Evolutionary conservation across 768 basidiomycete species (phyloP).

Genomic region (Leccinum rimulosum): DNA sequence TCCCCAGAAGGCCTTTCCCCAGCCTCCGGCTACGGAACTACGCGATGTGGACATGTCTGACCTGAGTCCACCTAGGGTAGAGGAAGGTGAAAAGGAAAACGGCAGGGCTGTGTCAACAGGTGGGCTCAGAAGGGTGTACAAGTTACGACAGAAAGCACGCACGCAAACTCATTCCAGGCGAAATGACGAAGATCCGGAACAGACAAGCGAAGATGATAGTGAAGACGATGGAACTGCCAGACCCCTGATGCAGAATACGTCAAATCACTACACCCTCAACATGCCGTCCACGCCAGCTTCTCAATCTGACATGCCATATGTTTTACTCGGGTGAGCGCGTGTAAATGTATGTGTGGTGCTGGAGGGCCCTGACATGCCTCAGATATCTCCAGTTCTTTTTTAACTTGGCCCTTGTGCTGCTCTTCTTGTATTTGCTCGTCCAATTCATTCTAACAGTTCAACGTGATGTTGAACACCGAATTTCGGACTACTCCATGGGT

Average conservation of each 20-base stretch:
- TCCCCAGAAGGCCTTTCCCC: slow-evolving; percentile 57
- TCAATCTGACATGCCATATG: slow-evolving; percentile 70
- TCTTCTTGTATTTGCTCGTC: slow-evolving; percentile 81
- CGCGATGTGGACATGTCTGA: slow-evolving; percentile 78
- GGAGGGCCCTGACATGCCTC: slow-evolving; percentile 15
- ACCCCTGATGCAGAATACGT: slow-evolving; percentile 53
- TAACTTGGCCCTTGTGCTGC: slow-evolving; percentile 77
- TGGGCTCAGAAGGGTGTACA: slow-evolving; percentile 63
- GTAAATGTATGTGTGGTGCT: slow-evolving; percentile 6
- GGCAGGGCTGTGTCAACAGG: slow-evolving; percentile 60
- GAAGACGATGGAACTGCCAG: slow-evolving; percentile 43
- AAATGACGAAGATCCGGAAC: slow-evolving; percentile 29
- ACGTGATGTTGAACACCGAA: slow-evolving; percentile 83
- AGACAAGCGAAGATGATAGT: slow-evolving; percentile 45
- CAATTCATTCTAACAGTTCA: slow-evolving; percentile 90
- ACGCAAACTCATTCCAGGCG: slow-evolving; percentile 26
- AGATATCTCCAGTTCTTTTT: slow-evolving; percentile 96
- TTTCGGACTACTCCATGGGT: slow-evolving; percentile 90
- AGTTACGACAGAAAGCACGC: slow-evolving; percentile 52
- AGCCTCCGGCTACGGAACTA: slow-evolving; percentile 42
- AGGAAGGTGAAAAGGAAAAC: slow-evolving; percentile 40
- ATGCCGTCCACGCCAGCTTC: slow-evolving; percentile 59
- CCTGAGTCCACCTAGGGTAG: slow-evolving; percentile 53
- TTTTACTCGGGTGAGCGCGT: slow-evolving; percentile 73
- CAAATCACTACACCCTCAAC: slow-evolving; percentile 83